phyloP scores from a whole-genome alignment of 768 basidiomycete genomes.

The Pisolithus albus region DNA sequence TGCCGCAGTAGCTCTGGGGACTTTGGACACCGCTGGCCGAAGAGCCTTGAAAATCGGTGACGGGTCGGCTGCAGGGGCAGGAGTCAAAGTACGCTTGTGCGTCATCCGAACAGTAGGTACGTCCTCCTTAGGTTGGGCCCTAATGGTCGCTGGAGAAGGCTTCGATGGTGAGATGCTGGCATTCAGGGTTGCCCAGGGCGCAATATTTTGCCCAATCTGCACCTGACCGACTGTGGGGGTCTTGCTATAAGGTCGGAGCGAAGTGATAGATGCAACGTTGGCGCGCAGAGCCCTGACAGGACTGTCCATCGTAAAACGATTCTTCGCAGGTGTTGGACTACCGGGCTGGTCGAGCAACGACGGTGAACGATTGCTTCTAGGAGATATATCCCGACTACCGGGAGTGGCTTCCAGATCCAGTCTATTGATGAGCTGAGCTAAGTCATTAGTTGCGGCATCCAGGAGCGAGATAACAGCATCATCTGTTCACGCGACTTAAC shows the following conservation, averaged over 20 bases:
- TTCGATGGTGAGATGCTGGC: conserved; percentile 34
- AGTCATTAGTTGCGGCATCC: conserved; percentile 75
- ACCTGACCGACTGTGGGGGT: conserved; percentile 15
- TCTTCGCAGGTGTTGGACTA: conserved; percentile 31
- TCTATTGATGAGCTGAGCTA: conserved; percentile 71
- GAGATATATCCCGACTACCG: conserved; percentile 42
- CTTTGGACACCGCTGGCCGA: conserved; percentile 37
- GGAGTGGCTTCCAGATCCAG: conserved; percentile 81
- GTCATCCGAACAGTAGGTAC: conserved; percentile 20
- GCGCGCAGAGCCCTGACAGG: conserved; percentile 31
- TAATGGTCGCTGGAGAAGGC: conserved; percentile 17
- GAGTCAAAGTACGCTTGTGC: conserved; percentile 52
- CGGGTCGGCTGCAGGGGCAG: conserved; percentile 52
- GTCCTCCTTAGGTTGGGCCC: conserved; percentile 21
- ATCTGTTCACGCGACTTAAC: conserved; percentile 6
- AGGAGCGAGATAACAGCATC: conserved; percentile 59
- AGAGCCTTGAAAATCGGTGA: conserved; percentile 55
- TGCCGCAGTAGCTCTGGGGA: conserved; percentile 13
- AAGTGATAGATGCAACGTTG: conserved; percentile 37
- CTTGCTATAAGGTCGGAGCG: conserved; percentile 46
- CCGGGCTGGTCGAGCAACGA: conserved; percentile 11
- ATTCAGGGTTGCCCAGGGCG: conserved; percentile 52
- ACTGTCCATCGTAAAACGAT: conserved; percentile 25
- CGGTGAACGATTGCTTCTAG: conserved; percentile 26
- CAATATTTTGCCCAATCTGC: conserved; percentile 50